phyloP scores from a whole-genome alignment of 2,329 filamentous ascomycete species.

The Cladophialophora bantiana region DNA sequence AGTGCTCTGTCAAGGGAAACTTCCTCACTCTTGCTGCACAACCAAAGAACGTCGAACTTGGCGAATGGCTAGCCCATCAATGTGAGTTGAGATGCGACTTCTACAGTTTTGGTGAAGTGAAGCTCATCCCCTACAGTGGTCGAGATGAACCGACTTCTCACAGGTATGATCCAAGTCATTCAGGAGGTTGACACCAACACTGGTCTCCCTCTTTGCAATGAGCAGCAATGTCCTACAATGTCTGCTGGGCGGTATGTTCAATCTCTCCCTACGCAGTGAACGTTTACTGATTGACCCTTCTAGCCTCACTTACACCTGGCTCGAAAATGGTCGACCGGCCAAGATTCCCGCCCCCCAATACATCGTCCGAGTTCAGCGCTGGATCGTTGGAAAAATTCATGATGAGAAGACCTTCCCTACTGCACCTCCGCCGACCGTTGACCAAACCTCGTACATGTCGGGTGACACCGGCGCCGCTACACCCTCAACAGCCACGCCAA shows the following conservation, averaged over 20 bases:
- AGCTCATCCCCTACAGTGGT: slow-evolving; percentile 67
- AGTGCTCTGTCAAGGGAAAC: slow-evolving; percentile 94
- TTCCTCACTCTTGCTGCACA: slow-evolving; percentile 95
- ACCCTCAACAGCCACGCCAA: slow-evolving; percentile 46
- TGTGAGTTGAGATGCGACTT: slow-evolving; percentile 60
- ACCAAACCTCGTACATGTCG: slow-evolving; percentile 61
- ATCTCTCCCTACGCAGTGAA: neutral
- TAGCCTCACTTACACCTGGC: slow-evolving; percentile 95
- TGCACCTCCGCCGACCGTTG: slow-evolving; percentile 71
- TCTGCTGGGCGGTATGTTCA: slow-evolving; percentile 84
- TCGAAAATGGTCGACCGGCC: slow-evolving; percentile 86
- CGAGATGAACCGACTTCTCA: slow-evolving; percentile 87
- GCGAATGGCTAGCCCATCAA: slow-evolving; percentile 96
- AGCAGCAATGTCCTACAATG: slow-evolving; percentile 85
- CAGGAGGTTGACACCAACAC: slow-evolving; percentile 82
- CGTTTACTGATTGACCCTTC: slow-evolving; percentile 33
- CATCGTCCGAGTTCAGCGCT: slow-evolving; percentile 93
- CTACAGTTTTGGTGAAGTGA: slow-evolving; percentile 10
- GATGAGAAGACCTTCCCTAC: slow-evolving; percentile 90
- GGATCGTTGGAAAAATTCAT: slow-evolving; percentile 95
- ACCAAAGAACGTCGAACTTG: slow-evolving; percentile 90
- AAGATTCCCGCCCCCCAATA: slow-evolving; percentile 93
- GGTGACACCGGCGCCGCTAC: slow-evolving; percentile 57
- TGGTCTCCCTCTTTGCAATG: slow-evolving; percentile 81
- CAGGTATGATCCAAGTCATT: slow-evolving; percentile 87